Evolutionary conservation across 2,329 filamentous ascomycete species (phyloP).

Genomic region (Monosporascus sp.): DNA sequence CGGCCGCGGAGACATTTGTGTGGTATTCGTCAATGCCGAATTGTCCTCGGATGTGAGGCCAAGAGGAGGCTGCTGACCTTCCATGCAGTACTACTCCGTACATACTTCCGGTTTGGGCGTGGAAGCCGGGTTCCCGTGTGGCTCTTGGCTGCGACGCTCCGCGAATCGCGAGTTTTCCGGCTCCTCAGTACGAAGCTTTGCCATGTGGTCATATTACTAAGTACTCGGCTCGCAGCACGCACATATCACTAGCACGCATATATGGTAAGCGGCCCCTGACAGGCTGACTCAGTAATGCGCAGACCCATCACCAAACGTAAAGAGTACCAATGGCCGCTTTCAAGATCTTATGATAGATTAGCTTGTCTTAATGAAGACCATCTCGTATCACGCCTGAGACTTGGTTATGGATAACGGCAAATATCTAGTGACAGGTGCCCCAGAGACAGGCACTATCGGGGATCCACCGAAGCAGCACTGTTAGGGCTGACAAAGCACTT

Average conservation of each 20-base stretch:
- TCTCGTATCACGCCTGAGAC: no score
- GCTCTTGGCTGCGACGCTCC: neutral
- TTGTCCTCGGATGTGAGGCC: neutral
- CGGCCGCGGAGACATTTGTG: no score
- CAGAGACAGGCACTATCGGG: no score
- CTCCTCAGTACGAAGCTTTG: neutral
- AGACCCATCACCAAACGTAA: neutral
- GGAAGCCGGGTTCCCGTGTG: neutral
- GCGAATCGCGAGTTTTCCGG: neutral
- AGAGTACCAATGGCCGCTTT: no score
- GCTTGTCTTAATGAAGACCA: no score
- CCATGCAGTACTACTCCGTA: neutral
- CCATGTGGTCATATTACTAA: neutral
- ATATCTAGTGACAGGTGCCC: no score
- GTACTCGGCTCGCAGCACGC: neutral
- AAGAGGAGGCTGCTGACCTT: neutral
- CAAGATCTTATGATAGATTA: no score
- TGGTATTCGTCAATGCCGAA: no score
- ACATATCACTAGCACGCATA: neutral
- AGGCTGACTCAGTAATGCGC: neutral
- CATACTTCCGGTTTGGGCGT: neutral
- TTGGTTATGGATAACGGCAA: no score
- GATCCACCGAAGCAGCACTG: no score
- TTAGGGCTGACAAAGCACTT: no score
- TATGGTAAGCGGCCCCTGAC: neutral